Evolutionary conservation across 1,284 basidiomycete species (phyloP), one percentile per base, ranked within the genome.

Genomic region (Sporisorium graminicola): DNA sequence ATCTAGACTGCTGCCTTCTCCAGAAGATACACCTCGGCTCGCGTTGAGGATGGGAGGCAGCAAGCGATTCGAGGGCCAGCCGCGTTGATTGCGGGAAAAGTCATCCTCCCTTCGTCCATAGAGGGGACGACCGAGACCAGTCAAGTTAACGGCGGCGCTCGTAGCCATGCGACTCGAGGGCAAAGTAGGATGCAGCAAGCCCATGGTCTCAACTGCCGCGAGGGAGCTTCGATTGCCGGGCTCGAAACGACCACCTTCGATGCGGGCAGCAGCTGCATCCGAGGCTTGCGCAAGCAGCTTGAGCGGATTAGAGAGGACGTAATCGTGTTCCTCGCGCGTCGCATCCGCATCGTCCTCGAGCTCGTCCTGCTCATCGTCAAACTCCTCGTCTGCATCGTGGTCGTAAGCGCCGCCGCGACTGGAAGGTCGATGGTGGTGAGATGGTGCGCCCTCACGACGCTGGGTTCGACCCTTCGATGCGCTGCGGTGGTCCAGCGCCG

Each of bases 301-400:
- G 50, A 82, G 77, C 37, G 80, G 80, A 26, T 76, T 80, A 29
- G 78, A 80, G 6, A 82, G 62, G 22, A 82, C 80, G 26, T 81
- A 77, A 35, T 72, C 74, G 33, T 79, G 69, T 37, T 79, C 71
- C 33, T 74, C 67, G 18, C 65, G 60, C 26, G 75, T 74, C 13
- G 75, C 75, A 35, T 75, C 73, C 2, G 69, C 68, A 12, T 73
- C 80, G 33, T 75, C 77, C 37, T 78, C 77, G 5, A 79, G 59
- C 54, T 78, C 80, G 51, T 77, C 77, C 64, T 79, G 74, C 47
- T 80, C 80, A n/a, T 75, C 77, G 5, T 73, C 75, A 22, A 64
- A 61, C 16, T 78, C 76, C 27, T 79, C 77, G 26, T 77, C 73
- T 13, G 73, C 68, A 27, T 82, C 80, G 20, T 51, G 71, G 8